phyloP scores from a whole-genome alignment of 768 basidiomycete genomes.

The Trichaptum fuscoviolaceum region DNA sequence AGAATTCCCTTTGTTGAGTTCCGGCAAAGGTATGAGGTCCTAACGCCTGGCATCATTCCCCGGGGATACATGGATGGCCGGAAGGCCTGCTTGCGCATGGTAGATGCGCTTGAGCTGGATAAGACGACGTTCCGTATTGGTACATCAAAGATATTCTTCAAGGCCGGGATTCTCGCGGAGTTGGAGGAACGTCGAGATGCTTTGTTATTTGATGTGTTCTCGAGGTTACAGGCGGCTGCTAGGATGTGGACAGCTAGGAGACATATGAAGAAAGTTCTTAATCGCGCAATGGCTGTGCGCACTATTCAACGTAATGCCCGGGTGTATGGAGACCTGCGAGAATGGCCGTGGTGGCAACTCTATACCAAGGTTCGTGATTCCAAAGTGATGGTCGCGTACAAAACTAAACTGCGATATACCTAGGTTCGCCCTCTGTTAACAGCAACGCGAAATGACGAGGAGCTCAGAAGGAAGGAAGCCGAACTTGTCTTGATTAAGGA shows the following conservation, averaged over 20 bases:
- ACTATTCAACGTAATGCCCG: constrained; percentile 94
- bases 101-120: constrained; percentile 84
- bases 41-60: constrained; percentile 90
- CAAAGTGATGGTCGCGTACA: neutral
- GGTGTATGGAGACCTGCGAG: constrained; percentile 80
- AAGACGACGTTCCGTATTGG: constrained; percentile 83
- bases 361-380: constrained; percentile 71
- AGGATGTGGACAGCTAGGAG: constrained; percentile 83
- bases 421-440: constrained; percentile 89
- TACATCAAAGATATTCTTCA: constrained; percentile 98
- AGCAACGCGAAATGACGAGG: constrained; percentile 89
- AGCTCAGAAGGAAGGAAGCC: constrained; percentile 79
- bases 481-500: constrained; percentile 80
- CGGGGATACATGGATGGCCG: constrained; percentile 97
- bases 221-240: constrained; percentile 79
- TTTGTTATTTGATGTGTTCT: constrained; percentile 85
- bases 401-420: neutral
- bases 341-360: constrained; percentile 99
- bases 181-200: constrained; percentile 89
- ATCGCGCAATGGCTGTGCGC: constrained; percentile 84
- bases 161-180: constrained; percentile 94
- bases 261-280: constrained; percentile 91
- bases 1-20: constrained; percentile 96
- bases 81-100: constrained; percentile 89
- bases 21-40: constrained; percentile 91